Conservation (phyloP, 768 basidiomycete genomes). For the Tricholoma furcatifolium region DNA sequence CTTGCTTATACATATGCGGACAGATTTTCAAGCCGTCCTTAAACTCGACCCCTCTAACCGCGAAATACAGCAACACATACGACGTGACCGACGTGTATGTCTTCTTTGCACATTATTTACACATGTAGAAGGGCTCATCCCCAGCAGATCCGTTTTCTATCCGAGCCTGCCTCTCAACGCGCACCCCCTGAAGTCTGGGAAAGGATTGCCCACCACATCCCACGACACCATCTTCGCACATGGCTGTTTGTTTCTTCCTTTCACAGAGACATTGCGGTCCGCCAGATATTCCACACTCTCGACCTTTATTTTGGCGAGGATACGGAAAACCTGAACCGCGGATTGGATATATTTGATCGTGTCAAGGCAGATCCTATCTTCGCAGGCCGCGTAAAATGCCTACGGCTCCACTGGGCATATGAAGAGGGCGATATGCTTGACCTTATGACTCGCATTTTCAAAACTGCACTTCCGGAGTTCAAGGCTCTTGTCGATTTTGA, state of each 20-base stretch:
- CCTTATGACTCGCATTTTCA: constrained; percentile 51
- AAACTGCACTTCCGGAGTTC: constrained; percentile 62
- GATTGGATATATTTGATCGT: constrained; percentile 65
- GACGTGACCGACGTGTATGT: constrained; percentile 44
- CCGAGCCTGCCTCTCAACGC: constrained; percentile 59
- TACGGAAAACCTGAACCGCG: constrained; percentile 55
- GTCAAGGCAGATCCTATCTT: constrained; percentile 63
- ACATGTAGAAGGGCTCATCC: constrained; percentile 2
- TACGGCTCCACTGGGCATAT: constrained; percentile 68
- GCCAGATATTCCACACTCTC: constrained; percentile 64
- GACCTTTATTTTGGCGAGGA: constrained; percentile 71
- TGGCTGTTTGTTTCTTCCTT: constrained; percentile 68
- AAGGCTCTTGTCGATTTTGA: constrained; percentile 61
- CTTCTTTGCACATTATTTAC: neutral
- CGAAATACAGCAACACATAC: constrained; percentile 49
- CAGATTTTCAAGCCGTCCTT: constrained; percentile 60
- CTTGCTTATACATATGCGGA: neutral
- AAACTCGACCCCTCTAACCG: constrained; percentile 60
- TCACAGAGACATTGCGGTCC: constrained; percentile 62
- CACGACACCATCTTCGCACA: constrained; percentile 64
- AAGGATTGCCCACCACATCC: constrained; percentile 57
- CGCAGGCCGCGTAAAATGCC: constrained; percentile 54
- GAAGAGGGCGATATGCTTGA: constrained; percentile 68
- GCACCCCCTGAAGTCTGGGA: constrained; percentile 70
- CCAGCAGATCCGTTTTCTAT: constrained; percentile 48